A percentile compares a stretch with the other conserved stretches of the same genome.
These are phyloP conservation scores for Lenwebbia sp. DNA, from an alignment of 345 rosid genomes.

Conservation along the genomic window DNA sequence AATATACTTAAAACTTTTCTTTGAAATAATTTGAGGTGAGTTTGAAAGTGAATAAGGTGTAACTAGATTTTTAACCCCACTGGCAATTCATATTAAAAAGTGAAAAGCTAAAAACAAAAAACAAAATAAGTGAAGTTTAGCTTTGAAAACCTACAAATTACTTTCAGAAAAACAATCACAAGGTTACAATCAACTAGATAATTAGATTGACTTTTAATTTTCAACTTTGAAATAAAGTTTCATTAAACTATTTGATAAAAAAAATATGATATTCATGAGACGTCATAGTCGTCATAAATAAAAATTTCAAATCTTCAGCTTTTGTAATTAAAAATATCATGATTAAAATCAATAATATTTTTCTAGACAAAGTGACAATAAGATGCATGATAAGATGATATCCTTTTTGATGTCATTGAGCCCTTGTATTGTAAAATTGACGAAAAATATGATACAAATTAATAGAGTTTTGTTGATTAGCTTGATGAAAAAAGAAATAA, in stretches of 20 bases:
- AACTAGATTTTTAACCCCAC: neutral
- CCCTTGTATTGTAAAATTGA: too few species aligned
- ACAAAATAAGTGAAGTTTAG: neutral
- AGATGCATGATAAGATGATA: too few species aligned
- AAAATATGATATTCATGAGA: neutral
- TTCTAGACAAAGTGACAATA: too few species aligned
- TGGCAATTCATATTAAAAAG: neutral
- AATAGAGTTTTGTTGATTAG: too few species aligned
- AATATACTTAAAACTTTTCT: neutral
- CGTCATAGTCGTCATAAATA: neutral
- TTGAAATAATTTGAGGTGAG: neutral
- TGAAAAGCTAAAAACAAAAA: neutral
- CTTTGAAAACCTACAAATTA: neutral
- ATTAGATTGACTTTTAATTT: neutral
- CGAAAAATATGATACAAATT: too few species aligned
- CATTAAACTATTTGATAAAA: neutral
- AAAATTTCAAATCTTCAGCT: neutral
- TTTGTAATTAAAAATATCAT: neutral
- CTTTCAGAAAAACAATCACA: neutral
- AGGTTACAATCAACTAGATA: neutral
- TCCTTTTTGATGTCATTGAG: too few species aligned
- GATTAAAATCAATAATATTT: too few species aligned
- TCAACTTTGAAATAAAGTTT: neutral
- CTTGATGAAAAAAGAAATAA: too few species aligned
- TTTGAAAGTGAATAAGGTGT: neutral